These are phyloP conservation scores for Taphrina betulina DNA, from an alignment of 1,139 yeast genomes.

Conservation along the genomic window DNA sequence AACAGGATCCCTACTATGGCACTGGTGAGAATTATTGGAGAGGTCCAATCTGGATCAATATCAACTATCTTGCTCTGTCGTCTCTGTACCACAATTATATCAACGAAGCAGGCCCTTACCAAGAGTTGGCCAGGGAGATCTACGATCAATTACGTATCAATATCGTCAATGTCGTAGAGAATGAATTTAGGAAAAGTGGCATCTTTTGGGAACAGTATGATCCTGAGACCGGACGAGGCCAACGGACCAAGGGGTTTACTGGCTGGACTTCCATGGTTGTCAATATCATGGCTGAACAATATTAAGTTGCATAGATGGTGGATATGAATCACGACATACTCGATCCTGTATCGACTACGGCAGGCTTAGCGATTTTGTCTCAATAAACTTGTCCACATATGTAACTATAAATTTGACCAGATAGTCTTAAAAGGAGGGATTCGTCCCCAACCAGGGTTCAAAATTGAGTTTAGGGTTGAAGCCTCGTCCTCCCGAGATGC, in stretches of 20 bases:
- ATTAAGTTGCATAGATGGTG: too few relatives aligned
- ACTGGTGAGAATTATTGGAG: conserved; percentile 93
- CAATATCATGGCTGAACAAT: conserved; percentile 57
- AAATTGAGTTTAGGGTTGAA: too few relatives aligned
- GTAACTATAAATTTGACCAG: too few relatives aligned
- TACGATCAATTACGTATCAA: conserved; percentile 64
- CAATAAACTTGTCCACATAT: too few relatives aligned
- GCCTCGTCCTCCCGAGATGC: too few relatives aligned
- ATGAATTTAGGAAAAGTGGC: conserved; percentile 72
- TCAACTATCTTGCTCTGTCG: conserved; percentile 78
- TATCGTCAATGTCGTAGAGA: conserved; percentile 64
- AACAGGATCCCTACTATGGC: conserved; percentile 62
- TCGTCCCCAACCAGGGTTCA: too few relatives aligned
- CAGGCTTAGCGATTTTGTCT: too few relatives aligned
- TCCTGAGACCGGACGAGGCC: conserved; percentile 68
- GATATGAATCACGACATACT: too few relatives aligned
- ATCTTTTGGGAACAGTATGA: conserved; percentile 85
- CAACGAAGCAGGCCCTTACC: conserved; percentile 41
- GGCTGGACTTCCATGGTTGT: conserved; percentile 92
- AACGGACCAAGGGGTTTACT: conserved; percentile 82
- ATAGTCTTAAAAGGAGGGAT: too few relatives aligned
- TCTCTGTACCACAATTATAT: conserved; percentile 51
- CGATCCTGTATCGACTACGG: too few relatives aligned
- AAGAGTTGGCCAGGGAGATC: conserved; percentile 49
- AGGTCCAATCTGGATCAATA: conserved; percentile 90